These are phyloP conservation scores for Drosera spatulata DNA, from an alignment of 179 eudicot species.

Conservation along the genomic window DNA sequence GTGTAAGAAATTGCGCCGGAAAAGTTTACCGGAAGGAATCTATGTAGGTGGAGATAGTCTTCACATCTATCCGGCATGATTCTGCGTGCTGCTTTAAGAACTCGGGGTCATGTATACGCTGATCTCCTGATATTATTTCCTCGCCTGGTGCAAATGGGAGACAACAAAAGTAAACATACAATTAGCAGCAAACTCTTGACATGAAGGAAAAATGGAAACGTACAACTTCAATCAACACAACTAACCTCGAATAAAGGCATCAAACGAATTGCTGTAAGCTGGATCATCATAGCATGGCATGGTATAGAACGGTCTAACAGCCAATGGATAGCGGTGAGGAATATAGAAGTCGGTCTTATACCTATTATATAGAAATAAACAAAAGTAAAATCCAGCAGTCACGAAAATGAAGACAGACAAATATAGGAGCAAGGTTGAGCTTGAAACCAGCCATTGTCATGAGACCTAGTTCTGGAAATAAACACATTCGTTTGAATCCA, in stretches of 20 bases:
- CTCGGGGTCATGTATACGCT: constrained; percentile 55
- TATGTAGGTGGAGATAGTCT: constrained; percentile 59
- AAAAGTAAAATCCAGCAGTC: neutral
- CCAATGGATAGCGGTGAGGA: constrained; percentile 81
- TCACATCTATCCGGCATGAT: constrained; percentile 59
- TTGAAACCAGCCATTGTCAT: too few species aligned
- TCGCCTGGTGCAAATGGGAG: constrained; percentile 28
- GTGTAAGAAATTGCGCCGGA: neutral
- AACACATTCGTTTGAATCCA: too few species aligned
- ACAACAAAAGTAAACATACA: neutral
- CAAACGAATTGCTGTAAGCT: constrained; percentile 81
- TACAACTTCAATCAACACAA: too few species aligned
- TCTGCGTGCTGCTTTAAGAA: constrained; percentile 49
- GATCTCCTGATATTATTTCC: constrained; percentile 76
- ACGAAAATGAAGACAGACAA: too few species aligned
- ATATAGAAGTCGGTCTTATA: constrained; percentile 90
- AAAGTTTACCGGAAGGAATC: constrained; percentile 66
- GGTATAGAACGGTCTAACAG: constrained; percentile 87
- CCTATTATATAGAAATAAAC: constrained; percentile 19
- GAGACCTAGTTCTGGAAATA: too few species aligned
- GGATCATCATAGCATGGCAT: constrained; percentile 78
- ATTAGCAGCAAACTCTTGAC: neutral
- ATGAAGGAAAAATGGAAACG: too few species aligned
- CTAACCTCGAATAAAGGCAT: constrained; percentile 87
- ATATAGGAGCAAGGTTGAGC: too few species aligned